These are phyloP conservation scores for Calonectria pauciramosa DNA, from an alignment of 2,329 filamentous ascomycete genomes.

Conservation along the genomic window DNA sequence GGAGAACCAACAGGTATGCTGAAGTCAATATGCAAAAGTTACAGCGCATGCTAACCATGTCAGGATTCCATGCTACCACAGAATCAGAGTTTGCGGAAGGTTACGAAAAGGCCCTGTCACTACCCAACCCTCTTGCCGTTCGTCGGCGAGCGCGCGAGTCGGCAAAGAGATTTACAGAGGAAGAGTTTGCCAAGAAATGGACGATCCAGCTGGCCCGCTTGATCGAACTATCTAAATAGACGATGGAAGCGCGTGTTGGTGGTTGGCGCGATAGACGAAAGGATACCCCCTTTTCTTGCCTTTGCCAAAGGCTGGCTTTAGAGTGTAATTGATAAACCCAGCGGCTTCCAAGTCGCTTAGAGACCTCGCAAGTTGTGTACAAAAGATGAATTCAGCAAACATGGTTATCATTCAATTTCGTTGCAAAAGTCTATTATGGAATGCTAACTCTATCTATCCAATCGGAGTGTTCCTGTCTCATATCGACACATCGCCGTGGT, in stretches of 20 bases:
- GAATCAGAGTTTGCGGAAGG: slow-evolving; percentile 83
- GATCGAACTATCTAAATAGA: slow-evolving; percentile 61
- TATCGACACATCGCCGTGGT: slow-evolving; percentile 74
- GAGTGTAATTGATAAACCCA: slow-evolving; percentile 30
- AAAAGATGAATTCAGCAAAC: not conserved
- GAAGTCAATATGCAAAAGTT: not conserved
- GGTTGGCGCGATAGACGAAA: slow-evolving; percentile 48
- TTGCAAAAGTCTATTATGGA: not conserved
- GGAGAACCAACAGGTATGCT: slow-evolving; percentile 80
- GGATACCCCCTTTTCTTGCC: slow-evolving; percentile 51
- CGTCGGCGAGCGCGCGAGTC: slow-evolving; percentile 82
- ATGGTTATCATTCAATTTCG: not conserved
- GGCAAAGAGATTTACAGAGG: slow-evolving; percentile 88
- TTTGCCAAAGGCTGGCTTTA: slow-evolving; percentile 25
- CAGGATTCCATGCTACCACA: slow-evolving; percentile 88
- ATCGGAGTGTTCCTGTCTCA: slow-evolving; percentile 37
- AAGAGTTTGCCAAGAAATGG: slow-evolving; percentile 87
- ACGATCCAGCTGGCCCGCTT: slow-evolving; percentile 79
- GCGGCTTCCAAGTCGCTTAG: slow-evolving; percentile 4
- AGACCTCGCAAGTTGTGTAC: not conserved
- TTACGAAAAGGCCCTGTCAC: slow-evolving; percentile 81
- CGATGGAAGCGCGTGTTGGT: slow-evolving; percentile 23
- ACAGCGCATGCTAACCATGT: not conserved
- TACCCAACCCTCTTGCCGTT: slow-evolving; percentile 81
- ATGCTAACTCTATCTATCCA: slow-evolving; percentile 5